These are phyloP conservation scores for Monosporascus sp. DNA, from an alignment of 2,329 filamentous ascomycete genomes.

Conservation along the genomic window DNA sequence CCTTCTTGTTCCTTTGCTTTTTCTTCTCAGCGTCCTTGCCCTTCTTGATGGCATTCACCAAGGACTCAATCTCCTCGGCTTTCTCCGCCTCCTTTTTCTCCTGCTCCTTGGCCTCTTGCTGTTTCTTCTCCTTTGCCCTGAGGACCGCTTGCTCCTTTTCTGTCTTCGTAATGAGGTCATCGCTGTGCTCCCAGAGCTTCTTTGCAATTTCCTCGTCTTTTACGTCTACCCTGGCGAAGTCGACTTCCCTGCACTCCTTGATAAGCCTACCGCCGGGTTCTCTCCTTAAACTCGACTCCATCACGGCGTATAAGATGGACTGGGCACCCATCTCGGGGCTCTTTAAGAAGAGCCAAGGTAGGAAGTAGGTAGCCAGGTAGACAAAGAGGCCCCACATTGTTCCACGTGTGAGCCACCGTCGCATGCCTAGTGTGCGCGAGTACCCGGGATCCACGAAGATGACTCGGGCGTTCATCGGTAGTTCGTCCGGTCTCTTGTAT, in stretches of 20 bases:
- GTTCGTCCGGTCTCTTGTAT: conserved; percentile 77
- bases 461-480: conserved; percentile 77
- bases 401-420: conserved; percentile 80
- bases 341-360: conserved; percentile 87
- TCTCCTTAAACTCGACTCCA: conserved; percentile 68
- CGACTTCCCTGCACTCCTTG: conserved; percentile 81
- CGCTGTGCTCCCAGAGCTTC: conserved; percentile 84
- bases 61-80: conserved; percentile 21
- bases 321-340: conserved; percentile 79
- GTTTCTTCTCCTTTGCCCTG: conserved; percentile 35
- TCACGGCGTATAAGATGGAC: conserved; percentile 76
- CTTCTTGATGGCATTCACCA: conserved; percentile 26
- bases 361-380: conserved; percentile 72
- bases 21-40: conserved; percentile 29
- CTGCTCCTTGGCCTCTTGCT: conserved; percentile 28
- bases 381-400: conserved; percentile 72
- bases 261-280: conserved; percentile 65
- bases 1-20: conserved; percentile 26
- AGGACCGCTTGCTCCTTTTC: conserved; percentile 69
- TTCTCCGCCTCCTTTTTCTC: conserved; percentile 26
- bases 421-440: conserved; percentile 78
- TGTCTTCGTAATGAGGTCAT: conserved; percentile 72
- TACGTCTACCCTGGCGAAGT: conserved; percentile 67
- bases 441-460: conserved; percentile 84
- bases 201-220: conserved; percentile 75